phyloP scores from a whole-genome alignment of 1,139 yeast species.

The Yamadazyma atlantica region DNA sequence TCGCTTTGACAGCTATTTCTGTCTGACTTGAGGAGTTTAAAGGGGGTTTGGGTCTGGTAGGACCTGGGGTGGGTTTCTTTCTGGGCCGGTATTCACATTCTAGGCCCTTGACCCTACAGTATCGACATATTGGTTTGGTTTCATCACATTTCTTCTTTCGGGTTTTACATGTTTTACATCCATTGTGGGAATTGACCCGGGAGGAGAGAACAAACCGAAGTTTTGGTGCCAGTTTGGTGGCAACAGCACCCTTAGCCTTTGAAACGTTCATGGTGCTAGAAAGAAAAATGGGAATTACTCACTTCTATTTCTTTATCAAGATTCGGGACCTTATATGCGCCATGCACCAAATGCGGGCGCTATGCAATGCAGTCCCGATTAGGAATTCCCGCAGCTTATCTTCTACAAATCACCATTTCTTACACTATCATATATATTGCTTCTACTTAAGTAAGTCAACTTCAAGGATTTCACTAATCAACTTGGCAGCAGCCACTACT shows the following conservation, averaged over 20 bases:
- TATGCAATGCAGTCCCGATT: no score
- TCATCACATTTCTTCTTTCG: slow-evolving; percentile 26
- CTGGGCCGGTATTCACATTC: slow-evolving; percentile 15
- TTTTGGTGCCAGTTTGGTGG: no score
- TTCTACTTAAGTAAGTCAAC: slow-evolving; percentile 16
- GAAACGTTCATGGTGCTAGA: neutral
- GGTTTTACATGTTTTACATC: slow-evolving; percentile 15
- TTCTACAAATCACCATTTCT: neutral
- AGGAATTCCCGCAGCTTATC: neutral
- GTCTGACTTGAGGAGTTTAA: no score
- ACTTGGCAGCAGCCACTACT: slow-evolving; percentile 36
- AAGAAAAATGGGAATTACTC: neutral
- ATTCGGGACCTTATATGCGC: no score
- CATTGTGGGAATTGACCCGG: slow-evolving; percentile 14
- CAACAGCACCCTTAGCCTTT: neutral
- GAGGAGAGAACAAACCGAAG: slow-evolving; percentile 6
- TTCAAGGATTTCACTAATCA: slow-evolving; percentile 24
- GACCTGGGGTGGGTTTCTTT: neutral
- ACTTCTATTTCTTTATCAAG: no score
- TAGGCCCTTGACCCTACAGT: slow-evolving; percentile 18
- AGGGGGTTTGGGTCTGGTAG: no score
- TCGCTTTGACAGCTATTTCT: no score
- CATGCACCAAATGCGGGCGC: no score
- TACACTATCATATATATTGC: no score
- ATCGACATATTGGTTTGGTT: slow-evolving; percentile 21